Conservation (phyloP, 371 early-diverging fungal genomes). For the Entomophthora muscae region DNA sequence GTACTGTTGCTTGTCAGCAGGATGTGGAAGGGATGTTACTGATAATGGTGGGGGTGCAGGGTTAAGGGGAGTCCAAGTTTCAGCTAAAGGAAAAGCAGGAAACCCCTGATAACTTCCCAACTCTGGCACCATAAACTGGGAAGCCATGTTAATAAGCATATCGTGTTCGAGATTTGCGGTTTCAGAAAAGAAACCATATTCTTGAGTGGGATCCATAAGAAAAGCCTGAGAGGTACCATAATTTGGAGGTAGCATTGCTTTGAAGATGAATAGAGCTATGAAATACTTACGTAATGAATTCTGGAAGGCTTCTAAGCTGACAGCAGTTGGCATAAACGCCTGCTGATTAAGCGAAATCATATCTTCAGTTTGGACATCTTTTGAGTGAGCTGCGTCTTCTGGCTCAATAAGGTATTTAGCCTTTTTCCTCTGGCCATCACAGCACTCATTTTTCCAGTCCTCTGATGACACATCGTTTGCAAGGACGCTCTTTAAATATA, state of each 20-base stretch:
- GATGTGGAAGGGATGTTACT: no score
- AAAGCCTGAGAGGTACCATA: neutral
- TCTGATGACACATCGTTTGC: slow-evolving; percentile 69
- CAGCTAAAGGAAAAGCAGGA: slow-evolving; percentile 1
- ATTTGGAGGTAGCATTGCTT: neutral
- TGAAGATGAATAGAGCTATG: neutral
- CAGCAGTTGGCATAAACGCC: no score
- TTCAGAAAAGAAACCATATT: slow-evolving; percentile 60
- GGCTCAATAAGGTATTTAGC: slow-evolving; percentile 57
- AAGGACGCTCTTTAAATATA: slow-evolving; percentile 45
- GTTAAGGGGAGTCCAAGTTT: neutral
- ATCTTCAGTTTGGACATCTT: no score
- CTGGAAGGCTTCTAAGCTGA: no score
- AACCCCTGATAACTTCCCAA: neutral
- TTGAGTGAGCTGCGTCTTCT: no score
- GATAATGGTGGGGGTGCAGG: no score
- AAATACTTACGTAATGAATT: no score
- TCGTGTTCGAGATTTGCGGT: slow-evolving; percentile 73
- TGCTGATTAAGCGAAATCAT: no score
- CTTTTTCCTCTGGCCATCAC: slow-evolving; percentile 58
- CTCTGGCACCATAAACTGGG: neutral
- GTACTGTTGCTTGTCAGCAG: no score
- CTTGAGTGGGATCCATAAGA: slow-evolving; percentile 9
- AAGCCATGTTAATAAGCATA: slow-evolving; percentile 66
- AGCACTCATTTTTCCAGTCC: slow-evolving; percentile 47